Conservation (phyloP, 352 stramenopile species). For the Globisporangium apiculatum region DNA sequence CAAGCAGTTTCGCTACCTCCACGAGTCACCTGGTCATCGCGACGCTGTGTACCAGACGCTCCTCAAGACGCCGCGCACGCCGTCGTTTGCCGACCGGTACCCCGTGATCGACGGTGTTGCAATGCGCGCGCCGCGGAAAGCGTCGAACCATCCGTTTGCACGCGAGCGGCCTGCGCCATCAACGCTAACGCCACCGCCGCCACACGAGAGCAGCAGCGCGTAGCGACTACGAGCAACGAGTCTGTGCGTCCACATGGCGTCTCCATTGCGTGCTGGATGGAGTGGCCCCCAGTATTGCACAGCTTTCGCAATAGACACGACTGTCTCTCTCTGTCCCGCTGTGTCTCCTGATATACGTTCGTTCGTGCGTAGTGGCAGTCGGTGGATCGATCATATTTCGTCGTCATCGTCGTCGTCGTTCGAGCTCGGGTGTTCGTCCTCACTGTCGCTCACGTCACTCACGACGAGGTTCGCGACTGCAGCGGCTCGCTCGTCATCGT, state of each 20-base stretch:
- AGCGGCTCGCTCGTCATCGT: slow-evolving; percentile 16
- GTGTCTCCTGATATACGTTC: too few species aligned
- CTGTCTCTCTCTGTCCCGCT: slow-evolving; percentile 2
- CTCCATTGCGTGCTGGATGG: not conserved
- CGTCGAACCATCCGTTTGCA: slow-evolving; percentile 32
- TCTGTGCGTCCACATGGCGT: not conserved
- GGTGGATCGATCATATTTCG: slow-evolving; percentile 30
- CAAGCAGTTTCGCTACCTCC: slow-evolving; percentile 77
- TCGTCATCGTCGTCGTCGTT: slow-evolving; percentile 48
- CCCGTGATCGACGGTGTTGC: slow-evolving; percentile 77
- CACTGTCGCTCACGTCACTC: slow-evolving; percentile 40
- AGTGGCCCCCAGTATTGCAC: too few species aligned
- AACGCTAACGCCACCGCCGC: not conserved
- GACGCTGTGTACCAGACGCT: slow-evolving; percentile 79
- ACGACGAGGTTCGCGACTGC: slow-evolving; percentile 32
- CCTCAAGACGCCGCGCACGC: slow-evolving; percentile 73
- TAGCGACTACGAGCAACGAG: slow-evolving; percentile 5
- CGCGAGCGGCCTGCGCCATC: slow-evolving; percentile 10
- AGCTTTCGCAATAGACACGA: slow-evolving; percentile 13
- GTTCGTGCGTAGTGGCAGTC: not conserved
- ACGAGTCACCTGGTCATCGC: slow-evolving; percentile 65
- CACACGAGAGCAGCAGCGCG: not conserved
- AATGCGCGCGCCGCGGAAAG: slow-evolving; percentile 67
- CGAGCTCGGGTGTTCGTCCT: slow-evolving; percentile 19
- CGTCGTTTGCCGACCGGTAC: slow-evolving; percentile 77